phyloP scores from a whole-genome alignment of 192 early-diverging fungal species.

The Backusella psychrophila region DNA sequence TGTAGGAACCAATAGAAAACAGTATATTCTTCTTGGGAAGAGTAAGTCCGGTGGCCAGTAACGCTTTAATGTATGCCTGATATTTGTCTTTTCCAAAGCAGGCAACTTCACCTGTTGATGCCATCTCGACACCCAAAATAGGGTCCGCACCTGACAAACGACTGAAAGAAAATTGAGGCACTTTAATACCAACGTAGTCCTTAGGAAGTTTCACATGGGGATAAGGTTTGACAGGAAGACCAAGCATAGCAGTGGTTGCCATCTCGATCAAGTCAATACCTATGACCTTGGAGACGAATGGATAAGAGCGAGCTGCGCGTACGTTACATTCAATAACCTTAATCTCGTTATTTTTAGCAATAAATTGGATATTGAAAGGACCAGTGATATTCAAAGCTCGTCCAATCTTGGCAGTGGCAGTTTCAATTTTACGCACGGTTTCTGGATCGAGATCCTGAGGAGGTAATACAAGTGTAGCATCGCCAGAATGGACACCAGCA shows the following conservation, averaged over 20 bases:
- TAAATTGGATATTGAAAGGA: slow-evolving; percentile 98
- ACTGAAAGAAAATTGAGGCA: slow-evolving; percentile 97
- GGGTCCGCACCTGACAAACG: slow-evolving; percentile 96
- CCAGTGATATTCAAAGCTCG: slow-evolving; percentile 95
- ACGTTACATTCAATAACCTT: slow-evolving; percentile 99
- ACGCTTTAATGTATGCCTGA: slow-evolving; percentile 95
- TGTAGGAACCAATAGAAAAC: slow-evolving; percentile 96
- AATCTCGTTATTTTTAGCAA: slow-evolving; percentile 99
- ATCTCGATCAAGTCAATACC: slow-evolving; percentile 95
- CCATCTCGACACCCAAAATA: slow-evolving; percentile 98
- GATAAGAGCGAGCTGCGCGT: slow-evolving; percentile 94
- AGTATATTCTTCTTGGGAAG: slow-evolving; percentile 96
- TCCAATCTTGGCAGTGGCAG: slow-evolving; percentile 89
- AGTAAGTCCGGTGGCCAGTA: slow-evolving; percentile 89
- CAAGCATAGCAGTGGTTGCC: slow-evolving; percentile 93
- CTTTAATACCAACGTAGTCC: slow-evolving; percentile 94
- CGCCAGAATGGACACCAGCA: slow-evolving; percentile 98
- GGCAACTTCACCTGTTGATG: slow-evolving; percentile 98
- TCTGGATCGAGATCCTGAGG: slow-evolving; percentile 94
- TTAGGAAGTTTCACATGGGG: slow-evolving; percentile 66
- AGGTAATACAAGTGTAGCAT: slow-evolving; percentile 93
- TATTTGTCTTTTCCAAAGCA: slow-evolving; percentile 98
- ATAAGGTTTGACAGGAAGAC: slow-evolving; percentile 77
- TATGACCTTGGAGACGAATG: slow-evolving; percentile 96
- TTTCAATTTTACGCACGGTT: slow-evolving; percentile 91